A percentile compares a stretch with the other conserved stretches of the same genome.
Evolutionary conservation across 495 filamentous ascomycete species (phyloP).

Genomic region (Schizothecium vesticola): DNA sequence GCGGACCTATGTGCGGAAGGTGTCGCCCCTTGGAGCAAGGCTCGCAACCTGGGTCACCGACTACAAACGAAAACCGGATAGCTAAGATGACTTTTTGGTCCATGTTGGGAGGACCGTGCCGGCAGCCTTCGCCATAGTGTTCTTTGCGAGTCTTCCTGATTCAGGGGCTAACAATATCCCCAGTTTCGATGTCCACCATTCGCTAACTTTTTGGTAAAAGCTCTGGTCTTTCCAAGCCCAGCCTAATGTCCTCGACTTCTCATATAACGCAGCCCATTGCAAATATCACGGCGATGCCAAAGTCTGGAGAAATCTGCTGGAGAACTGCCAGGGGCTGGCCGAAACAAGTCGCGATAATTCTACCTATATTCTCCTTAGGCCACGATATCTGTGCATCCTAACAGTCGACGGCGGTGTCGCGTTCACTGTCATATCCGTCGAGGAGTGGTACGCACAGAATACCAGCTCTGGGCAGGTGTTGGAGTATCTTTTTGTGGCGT

Average conservation of each 20-base stretch:
- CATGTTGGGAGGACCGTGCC: no score
- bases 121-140: no score
- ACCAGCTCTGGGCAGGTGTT: background rate
- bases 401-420: background rate
- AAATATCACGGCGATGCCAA: conserved; percentile 11
- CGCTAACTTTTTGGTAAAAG: background rate
- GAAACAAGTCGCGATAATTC: background rate
- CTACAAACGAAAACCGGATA: no score
- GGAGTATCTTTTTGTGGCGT: conserved; percentile 13
- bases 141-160: background rate
- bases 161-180: no score
- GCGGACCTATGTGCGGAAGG: no score
- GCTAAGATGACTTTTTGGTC: no score
- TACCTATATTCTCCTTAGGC: conserved; percentile 7
- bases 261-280: conserved; percentile 6
- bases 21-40: no score
- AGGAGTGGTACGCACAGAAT: conserved; percentile 5
- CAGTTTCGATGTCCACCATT: background rate
- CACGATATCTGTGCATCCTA: conserved; percentile 14
- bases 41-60: no score
- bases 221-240: background rate
- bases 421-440: background rate
- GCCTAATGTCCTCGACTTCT: background rate
- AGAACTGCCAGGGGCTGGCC: background rate
- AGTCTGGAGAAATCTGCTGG: conserved; percentile 15